A percentile compares a stretch with the other conserved stretches of the same genome.
phyloP scores from a whole-genome alignment of 2,329 filamentous ascomycete species.

The Colletotrichum sublineola region DNA sequence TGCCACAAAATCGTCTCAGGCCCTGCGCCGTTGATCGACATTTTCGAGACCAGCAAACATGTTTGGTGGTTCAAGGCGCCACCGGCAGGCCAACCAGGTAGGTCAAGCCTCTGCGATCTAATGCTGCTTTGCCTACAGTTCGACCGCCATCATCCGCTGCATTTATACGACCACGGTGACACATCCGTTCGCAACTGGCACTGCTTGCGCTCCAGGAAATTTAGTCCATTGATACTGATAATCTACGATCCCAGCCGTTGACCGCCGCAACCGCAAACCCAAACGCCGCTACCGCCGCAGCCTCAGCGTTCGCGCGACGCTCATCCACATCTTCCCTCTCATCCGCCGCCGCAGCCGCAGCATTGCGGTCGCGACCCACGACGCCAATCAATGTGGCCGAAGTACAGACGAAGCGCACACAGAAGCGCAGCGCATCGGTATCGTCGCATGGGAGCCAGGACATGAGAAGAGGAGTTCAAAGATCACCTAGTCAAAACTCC shows the following conservation, averaged over 20 bases:
- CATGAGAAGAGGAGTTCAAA: constrained; percentile 65
- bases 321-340: constrained; percentile 78
- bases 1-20: constrained; percentile 46
- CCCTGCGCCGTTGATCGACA: constrained; percentile 43
- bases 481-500: constrained; percentile 79
- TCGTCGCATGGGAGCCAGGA: constrained; percentile 73
- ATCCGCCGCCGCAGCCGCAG: constrained; percentile 87
- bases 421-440: constrained; percentile 78
- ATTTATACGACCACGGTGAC: background rate
- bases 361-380: constrained; percentile 81
- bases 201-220: background rate
- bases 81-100: constrained; percentile 63
- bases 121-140: constrained; percentile 4
- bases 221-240: constrained; percentile 35
- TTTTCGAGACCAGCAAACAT: constrained; percentile 52
- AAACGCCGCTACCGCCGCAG: constrained; percentile 83
- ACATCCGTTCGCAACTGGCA: background rate
- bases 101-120: constrained; percentile 5
- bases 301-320: constrained; percentile 82
- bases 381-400: constrained; percentile 84
- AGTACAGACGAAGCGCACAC: constrained; percentile 88
- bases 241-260: constrained; percentile 64
- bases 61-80: constrained; percentile 66
- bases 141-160: background rate
- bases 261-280: constrained; percentile 75